Percentiles rank a stretch among this genome's conserved stretches.
Evolutionary conservation across 805 yeast species (phyloP).

Genomic region (Saturnispora serradocipensis): DNA sequence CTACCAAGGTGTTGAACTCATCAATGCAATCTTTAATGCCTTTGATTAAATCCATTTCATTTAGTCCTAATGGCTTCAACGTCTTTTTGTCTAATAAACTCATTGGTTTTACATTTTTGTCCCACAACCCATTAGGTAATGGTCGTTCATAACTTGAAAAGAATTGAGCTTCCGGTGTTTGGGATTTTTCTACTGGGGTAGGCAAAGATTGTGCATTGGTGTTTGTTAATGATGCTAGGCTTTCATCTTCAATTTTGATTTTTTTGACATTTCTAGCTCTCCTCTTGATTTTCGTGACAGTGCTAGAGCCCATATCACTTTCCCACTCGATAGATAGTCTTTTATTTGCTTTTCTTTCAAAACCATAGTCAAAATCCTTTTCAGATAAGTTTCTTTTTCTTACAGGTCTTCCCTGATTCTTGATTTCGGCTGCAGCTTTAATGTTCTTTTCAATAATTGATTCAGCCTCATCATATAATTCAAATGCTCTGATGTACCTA

Average conservation of each 20-base stretch:
- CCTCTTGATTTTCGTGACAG: background rate
- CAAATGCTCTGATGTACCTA: constrained; percentile 28
- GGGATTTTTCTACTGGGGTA: background rate
- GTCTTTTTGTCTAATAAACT: background rate
- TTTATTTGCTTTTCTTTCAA: background rate
- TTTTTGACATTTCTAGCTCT: background rate
- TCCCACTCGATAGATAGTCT: background rate
- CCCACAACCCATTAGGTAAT: background rate
- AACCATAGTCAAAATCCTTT: background rate
- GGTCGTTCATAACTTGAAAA: background rate
- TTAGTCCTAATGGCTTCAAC: background rate
- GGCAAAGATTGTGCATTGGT: background rate
- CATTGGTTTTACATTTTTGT: background rate
- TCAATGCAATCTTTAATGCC: constrained; percentile 21
- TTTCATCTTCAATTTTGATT: background rate
- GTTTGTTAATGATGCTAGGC: background rate
- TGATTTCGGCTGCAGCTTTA: background rate
- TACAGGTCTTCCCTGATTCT: background rate
- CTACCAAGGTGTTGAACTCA: constrained; percentile 36
- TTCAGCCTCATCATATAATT: constrained; percentile 21
- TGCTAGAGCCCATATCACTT: background rate
- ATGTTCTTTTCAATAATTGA: constrained; percentile 17
- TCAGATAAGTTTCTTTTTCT: background rate
- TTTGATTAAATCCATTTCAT: constrained; percentile 3
- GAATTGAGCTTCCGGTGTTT: background rate